Conservation (phyloP, 2,329 filamentous ascomycete genomes). For the Neofusicoccum parvum region DNA sequence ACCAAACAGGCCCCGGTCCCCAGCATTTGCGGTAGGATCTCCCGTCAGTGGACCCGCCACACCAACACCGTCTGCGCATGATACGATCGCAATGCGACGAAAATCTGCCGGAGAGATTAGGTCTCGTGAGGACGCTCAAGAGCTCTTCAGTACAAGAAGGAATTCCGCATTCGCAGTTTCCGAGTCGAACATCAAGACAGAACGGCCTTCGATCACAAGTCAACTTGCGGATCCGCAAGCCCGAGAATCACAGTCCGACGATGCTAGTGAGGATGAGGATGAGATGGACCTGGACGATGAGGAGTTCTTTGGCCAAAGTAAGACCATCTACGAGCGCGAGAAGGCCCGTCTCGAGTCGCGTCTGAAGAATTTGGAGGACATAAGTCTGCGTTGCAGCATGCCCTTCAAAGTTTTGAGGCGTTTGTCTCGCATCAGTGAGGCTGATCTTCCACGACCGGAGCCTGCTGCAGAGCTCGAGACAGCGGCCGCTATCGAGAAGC, state of each 20-base stretch:
- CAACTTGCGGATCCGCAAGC: background rate
- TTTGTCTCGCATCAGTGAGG: slow-evolving; percentile 40
- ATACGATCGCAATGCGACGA: slow-evolving; percentile 28
- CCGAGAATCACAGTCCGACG: slow-evolving; percentile 16
- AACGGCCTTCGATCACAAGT: slow-evolving; percentile 5
- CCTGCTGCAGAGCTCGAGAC: slow-evolving; percentile 20
- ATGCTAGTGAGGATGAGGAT: slow-evolving; percentile 47
- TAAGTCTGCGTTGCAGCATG: slow-evolving; percentile 45
- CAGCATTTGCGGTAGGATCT: slow-evolving; percentile 8
- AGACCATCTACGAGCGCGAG: slow-evolving; percentile 50
- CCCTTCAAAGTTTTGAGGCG: slow-evolving; percentile 48
- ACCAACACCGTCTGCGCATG: slow-evolving; percentile 30
- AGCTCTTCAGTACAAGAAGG: slow-evolving; percentile 23
- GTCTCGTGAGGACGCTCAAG: slow-evolving; percentile 5
- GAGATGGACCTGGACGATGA: slow-evolving; percentile 50
- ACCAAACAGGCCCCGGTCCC: slow-evolving; percentile 16
- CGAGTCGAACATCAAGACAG: slow-evolving; percentile 13
- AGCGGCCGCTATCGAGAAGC: background rate
- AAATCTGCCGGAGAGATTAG: slow-evolving; percentile 20
- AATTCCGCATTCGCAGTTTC: slow-evolving; percentile 23
- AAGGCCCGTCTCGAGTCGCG: slow-evolving; percentile 48
- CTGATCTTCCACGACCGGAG: slow-evolving; percentile 30
- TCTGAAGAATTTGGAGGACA: slow-evolving; percentile 45
- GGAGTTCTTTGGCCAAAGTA: slow-evolving; percentile 45
- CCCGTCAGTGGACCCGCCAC: slow-evolving; percentile 6